These are phyloP conservation scores for Calocybe cyanea DNA, from an alignment of 768 basidiomycete species.

Conservation along the genomic window DNA sequence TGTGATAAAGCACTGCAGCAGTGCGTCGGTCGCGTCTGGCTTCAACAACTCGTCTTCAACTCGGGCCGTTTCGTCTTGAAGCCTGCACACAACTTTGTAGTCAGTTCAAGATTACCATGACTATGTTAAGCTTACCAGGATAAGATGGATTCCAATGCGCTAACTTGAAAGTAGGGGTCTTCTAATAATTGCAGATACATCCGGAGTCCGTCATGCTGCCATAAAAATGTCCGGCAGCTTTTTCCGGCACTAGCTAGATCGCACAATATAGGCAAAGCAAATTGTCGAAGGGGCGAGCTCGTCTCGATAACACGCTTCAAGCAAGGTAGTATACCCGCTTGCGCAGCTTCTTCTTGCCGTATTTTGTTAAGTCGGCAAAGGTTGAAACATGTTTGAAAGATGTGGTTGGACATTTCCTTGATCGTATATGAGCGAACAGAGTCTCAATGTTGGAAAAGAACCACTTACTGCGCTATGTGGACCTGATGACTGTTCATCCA, in stretches of 20 bases:
- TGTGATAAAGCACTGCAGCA: conserved; percentile 77
- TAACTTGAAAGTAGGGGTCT: conserved; percentile 91
- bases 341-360: conserved; percentile 94
- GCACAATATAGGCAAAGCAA: conserved; percentile 94
- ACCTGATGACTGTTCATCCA: conserved; percentile 78
- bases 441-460: conserved; percentile 10
- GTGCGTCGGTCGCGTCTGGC: conserved; percentile 54
- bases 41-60: conserved; percentile 88
- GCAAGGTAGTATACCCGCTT: conserved; percentile 91
- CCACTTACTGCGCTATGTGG: conserved; percentile 71
- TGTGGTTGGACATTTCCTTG: conserved; percentile 95
- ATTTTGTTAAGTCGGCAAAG: conserved; percentile 93
- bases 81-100: conserved; percentile 39
- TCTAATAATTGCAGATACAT: conserved; percentile 77
- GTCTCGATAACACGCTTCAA: conserved; percentile 86
- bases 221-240: conserved; percentile 81
- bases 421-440: conserved; percentile 2
- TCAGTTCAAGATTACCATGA: too few species aligned
- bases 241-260: conserved; percentile 95
- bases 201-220: conserved; percentile 89
- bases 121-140: conserved; percentile 61
- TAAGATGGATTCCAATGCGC: conserved; percentile 84
- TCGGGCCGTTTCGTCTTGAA: conserved; percentile 92
- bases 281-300: conserved; percentile 92
- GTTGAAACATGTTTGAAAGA: conserved; percentile 97